Conservation (phyloP, 371 early-diverging fungal genomes). For the Mucor circinelloides region DNA sequence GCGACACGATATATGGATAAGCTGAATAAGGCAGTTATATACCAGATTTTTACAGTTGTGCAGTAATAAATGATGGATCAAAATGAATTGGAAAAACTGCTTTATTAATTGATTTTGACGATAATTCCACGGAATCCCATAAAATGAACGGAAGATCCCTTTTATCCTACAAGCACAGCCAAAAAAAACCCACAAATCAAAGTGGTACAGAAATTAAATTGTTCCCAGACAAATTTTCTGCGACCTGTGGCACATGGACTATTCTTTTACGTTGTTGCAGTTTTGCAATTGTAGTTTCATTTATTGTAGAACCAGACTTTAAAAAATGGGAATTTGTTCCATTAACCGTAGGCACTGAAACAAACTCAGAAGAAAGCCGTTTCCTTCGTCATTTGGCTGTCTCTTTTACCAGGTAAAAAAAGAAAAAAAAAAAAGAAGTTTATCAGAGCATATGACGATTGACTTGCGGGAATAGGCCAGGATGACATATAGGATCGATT, state of each 20-base stretch:
- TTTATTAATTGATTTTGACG: background rate
- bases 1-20: background rate
- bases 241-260: background rate
- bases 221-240: background rate
- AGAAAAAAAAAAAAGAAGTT: background rate
- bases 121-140: background rate
- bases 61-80: too few relatives aligned
- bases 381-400: background rate
- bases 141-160: background rate
- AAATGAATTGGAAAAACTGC: background rate
- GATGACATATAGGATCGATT: background rate
- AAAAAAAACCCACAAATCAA: background rate
- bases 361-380: background rate
- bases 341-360: background rate
- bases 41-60: background rate
- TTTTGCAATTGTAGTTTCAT: background rate
- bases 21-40: background rate
- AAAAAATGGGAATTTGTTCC: slow-evolving; percentile 3
- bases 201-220: background rate
- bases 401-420: background rate
- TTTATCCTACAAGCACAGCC: background rate
- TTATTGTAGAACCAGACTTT: background rate
- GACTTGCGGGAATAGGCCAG: background rate
- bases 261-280: background rate
- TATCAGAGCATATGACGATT: background rate